Conservation (phyloP, 768 basidiomycete genomes). For the Suillus lakei region DNA sequence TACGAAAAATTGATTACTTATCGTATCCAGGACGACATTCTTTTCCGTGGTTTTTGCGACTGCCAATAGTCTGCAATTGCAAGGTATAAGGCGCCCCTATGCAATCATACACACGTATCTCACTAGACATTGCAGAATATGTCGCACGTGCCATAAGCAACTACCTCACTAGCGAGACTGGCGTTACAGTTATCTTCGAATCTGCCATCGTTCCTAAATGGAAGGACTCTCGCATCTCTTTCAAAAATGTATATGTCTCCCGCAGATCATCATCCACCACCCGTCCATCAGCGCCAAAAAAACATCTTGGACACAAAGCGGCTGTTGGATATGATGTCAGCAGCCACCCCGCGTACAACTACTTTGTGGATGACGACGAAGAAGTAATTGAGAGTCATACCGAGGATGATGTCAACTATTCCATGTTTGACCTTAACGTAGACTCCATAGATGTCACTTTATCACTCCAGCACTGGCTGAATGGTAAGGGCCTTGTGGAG, state of each 20-base stretch:
- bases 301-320: conserved; percentile 50
- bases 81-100: conserved; percentile 54
- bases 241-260: conserved; percentile 96
- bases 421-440: conserved; percentile 91
- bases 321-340: conserved; percentile 79
- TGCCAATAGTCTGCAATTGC: conserved; percentile 83
- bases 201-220: conserved; percentile 98
- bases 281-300: conserved; percentile 21
- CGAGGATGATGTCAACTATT: conserved; percentile 72
- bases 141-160: conserved; percentile 89
- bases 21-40: conserved; percentile 77
- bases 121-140: conserved; percentile 55
- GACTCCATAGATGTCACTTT: conserved; percentile 96
- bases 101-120: neutral
- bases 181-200: conserved; percentile 94
- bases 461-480: conserved; percentile 90
- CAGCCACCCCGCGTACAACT: conserved; percentile 74
- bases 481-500: conserved; percentile 91
- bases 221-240: conserved; percentile 94
- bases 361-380: conserved; percentile 64
- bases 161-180: conserved; percentile 92
- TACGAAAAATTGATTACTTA: conserved; percentile 10
- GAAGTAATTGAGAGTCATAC: conserved; percentile 32
- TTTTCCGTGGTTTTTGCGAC: conserved; percentile 92
- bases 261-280: conserved; percentile 58